These are phyloP conservation scores for Penicillium odoratum DNA, from an alignment of 495 filamentous ascomycete genomes.

Conservation along the genomic window DNA sequence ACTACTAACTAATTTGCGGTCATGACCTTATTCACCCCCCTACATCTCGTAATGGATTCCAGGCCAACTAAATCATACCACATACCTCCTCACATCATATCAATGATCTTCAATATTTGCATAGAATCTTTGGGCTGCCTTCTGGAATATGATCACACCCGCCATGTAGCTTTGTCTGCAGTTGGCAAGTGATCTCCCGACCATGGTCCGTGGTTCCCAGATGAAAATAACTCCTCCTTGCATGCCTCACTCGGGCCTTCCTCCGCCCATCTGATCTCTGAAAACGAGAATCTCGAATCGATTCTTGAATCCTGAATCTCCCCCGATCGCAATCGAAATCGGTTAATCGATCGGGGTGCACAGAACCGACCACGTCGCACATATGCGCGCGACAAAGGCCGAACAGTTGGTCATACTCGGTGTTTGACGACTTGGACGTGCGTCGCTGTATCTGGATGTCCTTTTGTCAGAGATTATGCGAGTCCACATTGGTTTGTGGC, in stretches of 20 bases:
- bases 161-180: constrained; percentile 7
- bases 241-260: neutral
- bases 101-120: neutral
- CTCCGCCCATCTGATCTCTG: neutral
- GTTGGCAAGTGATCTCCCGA: constrained; percentile 8
- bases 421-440: neutral
- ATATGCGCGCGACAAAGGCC: neutral
- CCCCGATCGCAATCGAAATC: neutral
- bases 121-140: neutral
- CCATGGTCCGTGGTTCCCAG: no score
- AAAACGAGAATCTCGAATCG: neutral
- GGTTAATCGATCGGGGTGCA: neutral
- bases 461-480: neutral
- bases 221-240: constrained; percentile 2
- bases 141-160: neutral
- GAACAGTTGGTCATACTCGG: neutral
- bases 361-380: neutral
- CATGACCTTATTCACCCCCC: neutral
- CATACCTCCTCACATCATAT: neutral
- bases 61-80: neutral
- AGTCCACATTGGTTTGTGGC: neutral
- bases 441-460: neutral
- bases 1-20: no score
- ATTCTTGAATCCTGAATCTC: neutral
- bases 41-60: neutral